Percentiles rank a stretch among this genome's conserved stretches.
Evolutionary conservation across 2,329 filamentous ascomycete genomes (phyloP).

Genomic region (Pyrenophora tritici-repentis): DNA sequence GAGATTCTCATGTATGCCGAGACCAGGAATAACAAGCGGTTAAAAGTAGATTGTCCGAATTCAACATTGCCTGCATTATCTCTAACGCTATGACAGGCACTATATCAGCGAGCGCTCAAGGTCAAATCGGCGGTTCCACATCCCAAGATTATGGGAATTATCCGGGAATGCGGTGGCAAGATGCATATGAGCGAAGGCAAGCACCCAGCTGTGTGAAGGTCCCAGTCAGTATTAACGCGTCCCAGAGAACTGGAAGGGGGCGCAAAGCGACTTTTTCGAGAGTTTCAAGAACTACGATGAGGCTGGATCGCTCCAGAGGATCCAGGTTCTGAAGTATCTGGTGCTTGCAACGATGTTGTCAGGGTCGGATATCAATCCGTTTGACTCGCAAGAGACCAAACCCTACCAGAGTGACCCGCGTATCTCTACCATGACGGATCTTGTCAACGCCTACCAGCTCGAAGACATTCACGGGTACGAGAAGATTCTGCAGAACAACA

Average conservation of each 20-base stretch:
- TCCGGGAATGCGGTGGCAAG: constrained; percentile 97
- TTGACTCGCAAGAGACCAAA: constrained; percentile 98
- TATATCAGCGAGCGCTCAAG: constrained; percentile 89
- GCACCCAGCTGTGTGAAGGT: constrained; percentile 18
- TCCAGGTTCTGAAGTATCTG: constrained; percentile 96
- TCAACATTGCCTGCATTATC: constrained; percentile 24
- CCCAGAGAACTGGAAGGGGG: constrained; percentile 92
- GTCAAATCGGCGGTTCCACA: constrained; percentile 97
- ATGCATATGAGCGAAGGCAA: constrained; percentile 96
- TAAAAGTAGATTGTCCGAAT: constrained; percentile 64
- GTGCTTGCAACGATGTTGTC: constrained; percentile 97
- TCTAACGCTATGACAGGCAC: constrained; percentile 53
- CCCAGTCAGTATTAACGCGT: constrained; percentile 27
- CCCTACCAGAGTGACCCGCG: constrained; percentile 95
- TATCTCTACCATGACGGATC: constrained; percentile 94
- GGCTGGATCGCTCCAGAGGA: constrained; percentile 91
- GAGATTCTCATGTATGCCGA: constrained; percentile 99
- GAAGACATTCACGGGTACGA: constrained; percentile 95
- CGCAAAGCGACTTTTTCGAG: constrained; percentile 97
- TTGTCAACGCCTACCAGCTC: constrained; percentile 94
- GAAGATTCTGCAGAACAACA: constrained; percentile 81
- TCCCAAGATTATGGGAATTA: constrained; percentile 98
- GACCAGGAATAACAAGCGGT: constrained; percentile 94
- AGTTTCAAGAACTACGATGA: constrained; percentile 99
- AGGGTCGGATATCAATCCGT: constrained; percentile 98